These are phyloP conservation scores for Solanum rostratum DNA, from an alignment of 257 asterid genomes.

Conservation along the genomic window DNA sequence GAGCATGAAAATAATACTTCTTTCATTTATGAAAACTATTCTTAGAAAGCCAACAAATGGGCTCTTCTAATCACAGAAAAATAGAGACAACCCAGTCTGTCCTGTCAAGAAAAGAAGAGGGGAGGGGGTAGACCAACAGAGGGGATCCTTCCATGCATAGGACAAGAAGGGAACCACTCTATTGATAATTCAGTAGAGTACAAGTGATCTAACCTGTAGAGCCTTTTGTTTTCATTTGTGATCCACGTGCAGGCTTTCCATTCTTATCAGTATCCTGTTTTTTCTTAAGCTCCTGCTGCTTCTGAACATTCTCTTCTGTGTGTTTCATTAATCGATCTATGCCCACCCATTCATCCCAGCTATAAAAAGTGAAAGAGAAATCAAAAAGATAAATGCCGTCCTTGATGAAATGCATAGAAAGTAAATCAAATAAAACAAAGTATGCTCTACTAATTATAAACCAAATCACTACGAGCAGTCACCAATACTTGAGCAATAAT, in stretches of 20 bases:
- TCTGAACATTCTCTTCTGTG: constrained; percentile 47
- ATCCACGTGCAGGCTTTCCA: constrained; percentile 24
- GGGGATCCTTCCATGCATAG: not conserved
- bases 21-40: not conserved
- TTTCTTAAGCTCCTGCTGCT: constrained; percentile 35
- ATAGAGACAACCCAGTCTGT: not conserved
- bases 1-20: not conserved
- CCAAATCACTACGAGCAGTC: not conserved
- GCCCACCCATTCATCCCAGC: constrained; percentile 90
- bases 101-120: not conserved
- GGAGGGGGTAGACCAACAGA: not conserved
- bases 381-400: not conserved
- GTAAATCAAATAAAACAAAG: not conserved
- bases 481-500: not conserved
- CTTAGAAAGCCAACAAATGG: not conserved
- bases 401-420: not conserved
- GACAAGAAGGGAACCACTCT: not conserved
- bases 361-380: constrained; percentile 13
- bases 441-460: not conserved
- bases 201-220: constrained; percentile 28
- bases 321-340: constrained; percentile 36
- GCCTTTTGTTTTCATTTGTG: constrained; percentile 31
- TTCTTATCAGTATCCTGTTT: constrained; percentile 26
- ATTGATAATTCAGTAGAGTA: not conserved
- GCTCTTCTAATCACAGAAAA: not conserved